Conservation (phyloP, 1,139 yeast species). For the Candida sanyaensis region DNA sequence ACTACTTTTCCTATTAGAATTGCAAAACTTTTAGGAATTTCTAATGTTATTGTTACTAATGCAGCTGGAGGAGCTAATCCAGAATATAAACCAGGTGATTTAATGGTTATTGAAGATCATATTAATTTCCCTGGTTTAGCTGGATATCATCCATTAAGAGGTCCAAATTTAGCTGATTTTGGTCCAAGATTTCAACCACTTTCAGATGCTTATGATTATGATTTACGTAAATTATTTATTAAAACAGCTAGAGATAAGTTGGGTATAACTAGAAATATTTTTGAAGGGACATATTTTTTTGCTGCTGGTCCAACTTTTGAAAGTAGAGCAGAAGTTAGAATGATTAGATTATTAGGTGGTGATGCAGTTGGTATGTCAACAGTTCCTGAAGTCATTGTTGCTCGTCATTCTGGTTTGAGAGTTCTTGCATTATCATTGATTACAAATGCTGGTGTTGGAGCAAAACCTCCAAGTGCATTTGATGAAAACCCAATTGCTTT, state of each 20-base stretch:
- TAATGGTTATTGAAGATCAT: conserved; percentile 89
- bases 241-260: conserved; percentile 52
- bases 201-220: conserved; percentile 85
- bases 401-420: conserved; percentile 81
- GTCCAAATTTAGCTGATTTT: conserved; percentile 75
- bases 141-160: conserved; percentile 85
- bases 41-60: conserved; percentile 75
- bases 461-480: conserved; percentile 73
- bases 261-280: conserved; percentile 58
- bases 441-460: conserved; percentile 79
- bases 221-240: conserved; percentile 61
- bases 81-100: conserved; percentile 73
- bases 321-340: conserved; percentile 87
- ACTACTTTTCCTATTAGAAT: conserved; percentile 87
- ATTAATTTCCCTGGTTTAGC: conserved; percentile 88
- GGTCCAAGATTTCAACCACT: conserved; percentile 90
- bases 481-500: conserved; percentile 55
- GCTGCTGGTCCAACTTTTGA: conserved; percentile 96
- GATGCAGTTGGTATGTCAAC: conserved; percentile 99
- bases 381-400: conserved; percentile 92
- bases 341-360: conserved; percentile 72
- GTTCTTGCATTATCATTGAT: conserved; percentile 85
- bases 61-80: conserved; percentile 91
- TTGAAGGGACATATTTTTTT: conserved; percentile 85
- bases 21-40: conserved; percentile 62